Evolutionary conservation across 2,329 filamentous ascomycete species (phyloP), one percentile per base, ranked within the genome.

Genomic region (Penicillium olsonii): DNA sequence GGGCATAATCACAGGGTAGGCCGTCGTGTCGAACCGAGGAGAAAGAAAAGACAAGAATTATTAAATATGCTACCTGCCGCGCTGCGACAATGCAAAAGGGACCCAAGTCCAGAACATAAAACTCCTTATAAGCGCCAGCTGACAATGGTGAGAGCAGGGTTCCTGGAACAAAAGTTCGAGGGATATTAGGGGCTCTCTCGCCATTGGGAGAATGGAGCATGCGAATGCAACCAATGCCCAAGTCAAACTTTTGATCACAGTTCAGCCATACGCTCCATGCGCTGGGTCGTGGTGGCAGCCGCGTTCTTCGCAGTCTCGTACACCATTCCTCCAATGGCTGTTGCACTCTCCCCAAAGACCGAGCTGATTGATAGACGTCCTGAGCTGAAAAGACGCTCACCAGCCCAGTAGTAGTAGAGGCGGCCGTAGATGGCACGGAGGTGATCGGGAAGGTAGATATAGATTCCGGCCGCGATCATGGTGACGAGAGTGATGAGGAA

Each of bases 391-490:
- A 69, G 65, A 27, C 69, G 66, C 50, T 96, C 91, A 60, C 94
- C 94, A 57, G 87, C 86, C 71, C 90, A 89, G 79, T 99, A 99
- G 79, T 96, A 99, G 83, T 90, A 95, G 45, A 90, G 86, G 68
- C 92, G 88, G 68, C 85, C 84, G 66, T 87, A 83, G 63, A 99
- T 86, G 68, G 90, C 87, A 64, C 84, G 80, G 64, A 97, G 77
- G 75, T 97, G 92, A 66, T 95, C 87, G 10, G 94, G 94, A 15
- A 99, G 88, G 78, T 99, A 99, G 57, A 97, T 84, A 57, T 89
- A 87, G 45, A 86, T 85, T 60, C 91, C 94, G 67, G 95, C 91
- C 64, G 89, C 81, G 64, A 94, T 85, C 75, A 97, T 86, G 66
- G 87, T 87, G 72, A 90, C 80, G 68, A 96, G 86, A 63, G 96